Evolutionary conservation across 2,329 filamentous ascomycete genomes (phyloP), one percentile per base, ranked within the genome.

Genomic region (Cadophora sp.): DNA sequence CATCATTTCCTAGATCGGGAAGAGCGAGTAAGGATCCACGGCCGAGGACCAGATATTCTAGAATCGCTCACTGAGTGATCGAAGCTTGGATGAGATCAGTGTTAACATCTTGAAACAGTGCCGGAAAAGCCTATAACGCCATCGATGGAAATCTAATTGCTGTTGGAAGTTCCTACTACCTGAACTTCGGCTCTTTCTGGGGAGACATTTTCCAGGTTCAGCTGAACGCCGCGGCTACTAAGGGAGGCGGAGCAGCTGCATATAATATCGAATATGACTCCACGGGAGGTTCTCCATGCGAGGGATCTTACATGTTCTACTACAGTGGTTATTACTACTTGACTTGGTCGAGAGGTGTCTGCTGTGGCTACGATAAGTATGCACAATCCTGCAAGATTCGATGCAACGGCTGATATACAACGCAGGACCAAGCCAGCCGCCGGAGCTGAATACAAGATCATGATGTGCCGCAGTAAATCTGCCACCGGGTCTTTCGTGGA

Each of bases 171-270:
- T 77, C 68, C 2, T 84, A 84, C 72, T 83, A 83, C 67, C 79
- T 89, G 76, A 87, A 83, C 68, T 92, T 91, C 70, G 90, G 90
- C 27, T 90, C 87, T 14, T 92, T 91, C 83, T 93, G 89, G 89
- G 77, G 80, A 7, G 85, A 89, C 74, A 83, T 92, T 68, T 90
- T 87, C 79, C 86, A 88, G 74, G 86, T 87, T 0, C 75, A 80
- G 43, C 83, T 91, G 77, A 75, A 73, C 43, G 75, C 76, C 37
- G 73, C 76, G 1, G 75, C 77, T 8, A 79, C 76, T 12, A 77
- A 75, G 26, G 73, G 74, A 3, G 68, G 75, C 2, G 71, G 75
- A 4, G 66, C 62, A 9, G 68, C 76, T 0, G 75, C 83, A 0
- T 79, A 81, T 67, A 83, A 88, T 62, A 78, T 91, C 62, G 83